Evolutionary conservation across 352 stramenopile species (phyloP).

Genomic region (Phytophthora citrophthora): DNA sequence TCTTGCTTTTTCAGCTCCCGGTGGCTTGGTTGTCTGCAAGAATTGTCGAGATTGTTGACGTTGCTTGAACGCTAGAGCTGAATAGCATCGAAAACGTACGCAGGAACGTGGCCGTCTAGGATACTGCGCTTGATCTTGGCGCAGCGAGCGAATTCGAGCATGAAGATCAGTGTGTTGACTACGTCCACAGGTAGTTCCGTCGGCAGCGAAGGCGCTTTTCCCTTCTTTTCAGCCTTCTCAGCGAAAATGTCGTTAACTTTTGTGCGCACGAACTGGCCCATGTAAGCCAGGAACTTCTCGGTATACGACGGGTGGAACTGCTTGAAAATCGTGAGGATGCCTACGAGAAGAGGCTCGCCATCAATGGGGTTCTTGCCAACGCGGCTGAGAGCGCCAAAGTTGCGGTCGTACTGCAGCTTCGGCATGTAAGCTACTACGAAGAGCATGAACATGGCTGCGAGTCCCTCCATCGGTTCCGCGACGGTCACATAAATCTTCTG

Average conservation of each 20-base stretch:
- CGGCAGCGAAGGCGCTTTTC: constrained; percentile 39
- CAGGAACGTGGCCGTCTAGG: constrained; percentile 83
- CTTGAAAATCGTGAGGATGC: constrained; percentile 93
- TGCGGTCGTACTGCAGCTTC: constrained; percentile 93
- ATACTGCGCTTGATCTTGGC: constrained; percentile 85
- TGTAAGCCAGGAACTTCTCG: constrained; percentile 92
- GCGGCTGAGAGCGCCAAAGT: constrained; percentile 90
- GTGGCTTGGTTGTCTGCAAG: constrained; percentile 6
- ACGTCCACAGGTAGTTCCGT: constrained; percentile 80
- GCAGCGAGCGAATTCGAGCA: constrained; percentile 88
- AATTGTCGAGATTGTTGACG: constrained; percentile 5
- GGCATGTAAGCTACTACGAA: constrained; percentile 94
- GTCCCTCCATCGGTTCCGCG: constrained; percentile 88
- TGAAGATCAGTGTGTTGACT: constrained; percentile 90
- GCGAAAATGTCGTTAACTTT: constrained; percentile 87
- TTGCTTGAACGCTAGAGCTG: constrained; percentile 52
- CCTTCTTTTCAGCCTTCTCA: constrained; percentile 58
- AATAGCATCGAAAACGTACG: constrained; percentile 92
- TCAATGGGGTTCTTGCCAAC: constrained; percentile 93
- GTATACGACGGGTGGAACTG: constrained; percentile 96
- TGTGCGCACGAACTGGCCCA: constrained; percentile 93
- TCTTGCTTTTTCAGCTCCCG: constrained; percentile 7
- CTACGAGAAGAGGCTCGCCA: constrained; percentile 90
- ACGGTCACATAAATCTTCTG: constrained; percentile 95
- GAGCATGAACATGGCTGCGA: constrained; percentile 92